These are phyloP conservation scores for Camellia japonica DNA, from an alignment of 148 eudicot species.

Conservation along the genomic window DNA sequence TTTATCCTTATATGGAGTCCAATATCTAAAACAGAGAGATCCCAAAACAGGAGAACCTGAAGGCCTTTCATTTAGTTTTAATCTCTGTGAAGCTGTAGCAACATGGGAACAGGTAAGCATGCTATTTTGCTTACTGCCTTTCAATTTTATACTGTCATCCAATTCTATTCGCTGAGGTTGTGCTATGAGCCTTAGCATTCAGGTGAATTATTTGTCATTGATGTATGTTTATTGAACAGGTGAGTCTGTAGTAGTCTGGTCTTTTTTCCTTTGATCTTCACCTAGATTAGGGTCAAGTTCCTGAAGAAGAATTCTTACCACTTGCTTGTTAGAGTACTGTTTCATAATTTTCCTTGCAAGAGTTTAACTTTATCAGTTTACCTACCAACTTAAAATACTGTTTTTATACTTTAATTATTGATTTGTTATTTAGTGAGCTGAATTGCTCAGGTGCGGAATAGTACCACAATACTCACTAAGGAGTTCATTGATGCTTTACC, in stretches of 20 bases:
- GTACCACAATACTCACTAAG: constrained; percentile 84
- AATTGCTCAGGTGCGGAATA: constrained; percentile 85
- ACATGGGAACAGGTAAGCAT: constrained; percentile 91
- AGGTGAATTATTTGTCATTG: background rate
- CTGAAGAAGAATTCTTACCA: background rate
- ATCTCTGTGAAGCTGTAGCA: constrained; percentile 96
- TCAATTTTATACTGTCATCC: background rate
- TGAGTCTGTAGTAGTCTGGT: background rate
- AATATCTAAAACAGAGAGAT: constrained; percentile 63
- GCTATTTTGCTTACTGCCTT: constrained; percentile 3
- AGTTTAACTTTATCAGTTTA: background rate
- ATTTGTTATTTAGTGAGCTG: constrained; percentile 68
- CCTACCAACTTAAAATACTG: background rate
- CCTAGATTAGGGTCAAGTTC: constrained; percentile 4
- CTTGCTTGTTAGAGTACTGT: background rate
- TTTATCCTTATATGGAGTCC: constrained; percentile 13
- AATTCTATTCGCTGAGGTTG: constrained; percentile 3
- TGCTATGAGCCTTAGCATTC: background rate
- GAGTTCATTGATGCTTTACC: constrained; percentile 93
- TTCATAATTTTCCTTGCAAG: constrained; percentile 15
- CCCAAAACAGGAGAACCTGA: constrained; percentile 83
- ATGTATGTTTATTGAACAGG: background rate
- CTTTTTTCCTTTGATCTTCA: background rate
- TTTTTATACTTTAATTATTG: constrained; percentile 23
- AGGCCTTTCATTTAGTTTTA: constrained; percentile 67